Percentiles rank a stretch among this genome's conserved stretches.
These are phyloP conservation scores for Phialocephala subalpina DNA, from an alignment of 2,329 filamentous ascomycete species.

Conservation along the genomic window DNA sequence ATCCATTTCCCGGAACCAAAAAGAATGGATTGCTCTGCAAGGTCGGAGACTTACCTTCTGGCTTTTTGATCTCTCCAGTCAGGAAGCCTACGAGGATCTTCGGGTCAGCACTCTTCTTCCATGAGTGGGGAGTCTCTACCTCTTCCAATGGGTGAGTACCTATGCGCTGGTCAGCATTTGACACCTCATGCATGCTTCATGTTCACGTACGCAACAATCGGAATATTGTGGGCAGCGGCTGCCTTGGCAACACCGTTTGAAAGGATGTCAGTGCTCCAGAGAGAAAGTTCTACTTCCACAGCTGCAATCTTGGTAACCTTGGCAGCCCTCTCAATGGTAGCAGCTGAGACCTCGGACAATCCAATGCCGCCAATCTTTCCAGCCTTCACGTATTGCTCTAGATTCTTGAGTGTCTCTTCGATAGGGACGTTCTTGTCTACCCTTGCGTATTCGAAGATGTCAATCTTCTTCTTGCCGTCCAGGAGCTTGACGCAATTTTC, in stretches of 20 bases:
- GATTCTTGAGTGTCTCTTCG: conserved; percentile 46
- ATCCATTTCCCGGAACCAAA: too few relatives aligned
- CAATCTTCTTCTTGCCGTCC: conserved; percentile 57
- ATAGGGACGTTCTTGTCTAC: conserved; percentile 55
- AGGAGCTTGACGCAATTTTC: conserved; percentile 62
- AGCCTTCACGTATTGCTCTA: conserved; percentile 48
- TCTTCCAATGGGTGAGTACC: conserved; percentile 74
- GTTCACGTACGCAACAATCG: conserved; percentile 62
- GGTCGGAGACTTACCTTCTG: conserved; percentile 51
- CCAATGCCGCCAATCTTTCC: conserved; percentile 55
- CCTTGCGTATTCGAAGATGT: conserved; percentile 53
- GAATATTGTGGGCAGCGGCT: conserved; percentile 70
- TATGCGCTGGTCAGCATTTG: conserved; percentile 30
- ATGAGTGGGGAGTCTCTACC: conserved; percentile 49
- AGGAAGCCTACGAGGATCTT: conserved; percentile 40
- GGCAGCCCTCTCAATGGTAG: conserved; percentile 50
- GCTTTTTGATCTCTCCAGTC: conserved; percentile 57
- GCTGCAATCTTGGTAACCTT: conserved; percentile 50
- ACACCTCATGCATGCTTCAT: conserved; percentile 4
- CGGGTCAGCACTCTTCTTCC: conserved; percentile 23
- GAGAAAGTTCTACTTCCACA: conserved; percentile 56
- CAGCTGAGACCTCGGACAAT: conserved; percentile 52
- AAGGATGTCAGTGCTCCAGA: conserved; percentile 49
- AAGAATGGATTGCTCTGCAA: too few relatives aligned
- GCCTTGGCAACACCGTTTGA: conserved; percentile 51